Conservation (phyloP, 2,329 filamentous ascomycete species). For the Botrytis sinoallii region DNA sequence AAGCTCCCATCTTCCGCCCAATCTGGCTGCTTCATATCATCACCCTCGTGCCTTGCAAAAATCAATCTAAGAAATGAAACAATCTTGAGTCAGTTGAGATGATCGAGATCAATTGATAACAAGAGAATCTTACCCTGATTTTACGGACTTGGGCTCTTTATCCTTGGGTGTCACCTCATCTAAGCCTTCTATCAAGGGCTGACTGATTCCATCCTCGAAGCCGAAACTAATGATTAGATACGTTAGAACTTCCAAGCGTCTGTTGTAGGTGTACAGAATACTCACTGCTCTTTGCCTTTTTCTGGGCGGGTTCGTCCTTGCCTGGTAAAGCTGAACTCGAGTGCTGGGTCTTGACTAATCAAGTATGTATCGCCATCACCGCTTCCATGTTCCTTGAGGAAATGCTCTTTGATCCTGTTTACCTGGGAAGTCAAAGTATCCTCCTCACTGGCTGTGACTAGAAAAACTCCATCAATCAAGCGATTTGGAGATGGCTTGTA, state of each 20-base stretch:
- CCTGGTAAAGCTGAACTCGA: neutral
- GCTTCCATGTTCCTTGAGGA: neutral
- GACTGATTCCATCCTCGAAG: slow-evolving; percentile 44
- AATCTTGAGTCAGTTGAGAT: neutral
- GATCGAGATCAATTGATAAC: neutral
- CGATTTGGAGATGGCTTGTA: neutral
- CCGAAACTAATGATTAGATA: slow-evolving; percentile 40
- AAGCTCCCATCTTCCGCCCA: slow-evolving; percentile 47
- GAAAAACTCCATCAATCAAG: slow-evolving; percentile 6
- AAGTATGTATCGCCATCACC: neutral
- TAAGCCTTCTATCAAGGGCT: slow-evolving; percentile 41
- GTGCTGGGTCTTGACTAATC: neutral
- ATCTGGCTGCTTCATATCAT: slow-evolving; percentile 34
- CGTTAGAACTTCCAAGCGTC: neutral
- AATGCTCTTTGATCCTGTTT: neutral
- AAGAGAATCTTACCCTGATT: slow-evolving; percentile 31
- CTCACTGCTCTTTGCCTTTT: slow-evolving; percentile 12
- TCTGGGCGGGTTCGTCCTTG: neutral
- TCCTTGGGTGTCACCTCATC: slow-evolving; percentile 34
- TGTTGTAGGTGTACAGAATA: neutral
- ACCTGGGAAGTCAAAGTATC: neutral
- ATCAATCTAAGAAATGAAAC: neutral
- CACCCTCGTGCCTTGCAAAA: slow-evolving; percentile 35
- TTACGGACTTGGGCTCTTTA: slow-evolving; percentile 32
- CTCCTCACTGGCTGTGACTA: neutral